phyloP scores from a whole-genome alignment of 2,329 filamentous ascomycete species.

The Chalara sp. region DNA sequence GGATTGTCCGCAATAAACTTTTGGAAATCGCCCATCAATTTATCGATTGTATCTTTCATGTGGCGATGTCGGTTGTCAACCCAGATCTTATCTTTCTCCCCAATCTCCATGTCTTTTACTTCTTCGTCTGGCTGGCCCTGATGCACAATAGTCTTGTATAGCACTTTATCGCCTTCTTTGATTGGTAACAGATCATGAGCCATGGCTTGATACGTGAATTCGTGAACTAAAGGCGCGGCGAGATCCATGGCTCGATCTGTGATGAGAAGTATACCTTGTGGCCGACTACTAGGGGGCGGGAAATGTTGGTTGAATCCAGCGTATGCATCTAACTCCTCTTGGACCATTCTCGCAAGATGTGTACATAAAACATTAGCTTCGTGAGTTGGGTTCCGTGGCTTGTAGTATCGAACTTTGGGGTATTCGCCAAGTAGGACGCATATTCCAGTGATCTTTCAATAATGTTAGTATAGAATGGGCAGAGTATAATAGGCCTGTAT shows the following conservation, averaged over 20 bases:
- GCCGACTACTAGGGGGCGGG: constrained; percentile 70
- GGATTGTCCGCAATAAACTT: constrained; percentile 88
- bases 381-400: constrained; percentile 66
- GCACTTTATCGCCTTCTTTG: constrained; percentile 80
- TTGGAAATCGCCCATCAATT: constrained; percentile 85
- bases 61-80: constrained; percentile 88
- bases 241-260: constrained; percentile 92
- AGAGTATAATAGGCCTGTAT: constrained; percentile 2
- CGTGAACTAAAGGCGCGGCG: constrained; percentile 79
- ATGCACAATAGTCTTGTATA: constrained; percentile 74
- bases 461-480: constrained; percentile 11
- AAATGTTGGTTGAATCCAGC: constrained; percentile 79
- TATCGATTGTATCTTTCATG: constrained; percentile 97
- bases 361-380: constrained; percentile 83
- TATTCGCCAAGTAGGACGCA: constrained; percentile 93
- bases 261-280: constrained; percentile 76
- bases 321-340: constrained; percentile 86
- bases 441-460: constrained; percentile 67
- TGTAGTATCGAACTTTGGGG: constrained; percentile 87
- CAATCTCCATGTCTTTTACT: constrained; percentile 85
- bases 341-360: constrained; percentile 84
- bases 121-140: constrained; percentile 64
- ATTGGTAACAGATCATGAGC: constrained; percentile 88
- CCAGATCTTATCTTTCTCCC: constrained; percentile 91
- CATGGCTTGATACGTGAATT: constrained; percentile 99